These are phyloP conservation scores for Pittosporum tobira DNA, from an alignment of 129 eudicot genomes.

Conservation along the genomic window DNA sequence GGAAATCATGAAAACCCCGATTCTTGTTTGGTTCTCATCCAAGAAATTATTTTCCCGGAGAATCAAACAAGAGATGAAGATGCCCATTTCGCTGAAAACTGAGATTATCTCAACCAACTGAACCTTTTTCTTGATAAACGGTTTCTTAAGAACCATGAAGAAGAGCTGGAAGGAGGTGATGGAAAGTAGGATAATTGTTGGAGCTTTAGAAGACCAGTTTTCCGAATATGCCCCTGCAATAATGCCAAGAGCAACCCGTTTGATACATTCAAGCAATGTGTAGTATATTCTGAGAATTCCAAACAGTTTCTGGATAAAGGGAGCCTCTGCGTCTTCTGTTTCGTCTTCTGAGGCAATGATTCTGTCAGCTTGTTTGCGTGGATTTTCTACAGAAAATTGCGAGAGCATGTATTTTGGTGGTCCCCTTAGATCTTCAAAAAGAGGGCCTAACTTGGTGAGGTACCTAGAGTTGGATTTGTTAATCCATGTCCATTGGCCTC, in stretches of 20 bases:
- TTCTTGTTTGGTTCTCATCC: constrained; percentile 25
- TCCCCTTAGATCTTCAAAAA: constrained; percentile 88
- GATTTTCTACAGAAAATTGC: constrained; percentile 44
- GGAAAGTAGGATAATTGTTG: constrained; percentile 47
- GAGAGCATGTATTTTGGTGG: constrained; percentile 99
- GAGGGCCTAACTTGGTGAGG: constrained; percentile 57
- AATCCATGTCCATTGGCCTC: constrained; percentile 98
- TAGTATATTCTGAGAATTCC: constrained; percentile 87
- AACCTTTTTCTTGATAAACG: constrained; percentile 78
- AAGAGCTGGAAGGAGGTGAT: constrained; percentile 78
- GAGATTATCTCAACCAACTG: constrained; percentile 84
- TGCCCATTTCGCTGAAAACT: constrained; percentile 50
- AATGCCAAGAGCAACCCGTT: constrained; percentile 63
- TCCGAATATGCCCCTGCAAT: constrained; percentile 53
- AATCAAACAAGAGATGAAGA: constrained; percentile 49
- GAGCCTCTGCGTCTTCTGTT: constrained; percentile 97
- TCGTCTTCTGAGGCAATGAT: constrained; percentile 93
- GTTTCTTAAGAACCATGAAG: constrained; percentile 88
- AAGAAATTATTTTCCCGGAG: constrained; percentile 41
- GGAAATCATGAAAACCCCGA: constrained; percentile 54
- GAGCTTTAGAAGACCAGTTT: constrained; percentile 42
- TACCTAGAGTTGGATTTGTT: constrained; percentile 30
- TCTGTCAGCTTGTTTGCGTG: constrained; percentile 26
- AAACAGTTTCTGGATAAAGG: constrained; percentile 70
- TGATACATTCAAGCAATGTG: constrained; percentile 60